phyloP scores from a whole-genome alignment of 768 basidiomycete genomes.

The Tricholoma bakamatsutake region DNA sequence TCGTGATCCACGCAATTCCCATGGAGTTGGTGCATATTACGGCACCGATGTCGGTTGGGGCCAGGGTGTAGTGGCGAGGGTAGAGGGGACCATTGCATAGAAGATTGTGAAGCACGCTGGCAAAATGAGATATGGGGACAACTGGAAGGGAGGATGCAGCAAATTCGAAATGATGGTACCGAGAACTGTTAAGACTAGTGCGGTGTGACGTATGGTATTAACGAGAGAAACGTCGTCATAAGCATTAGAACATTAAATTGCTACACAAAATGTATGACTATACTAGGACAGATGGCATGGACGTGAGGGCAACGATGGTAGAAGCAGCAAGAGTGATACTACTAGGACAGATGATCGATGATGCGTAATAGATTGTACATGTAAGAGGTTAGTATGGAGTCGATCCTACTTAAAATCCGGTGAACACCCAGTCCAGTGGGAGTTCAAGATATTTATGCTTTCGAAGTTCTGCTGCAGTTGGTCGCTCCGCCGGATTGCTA shows the following conservation, averaged over 20 bases:
- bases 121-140: no score
- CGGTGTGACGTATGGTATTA: background rate
- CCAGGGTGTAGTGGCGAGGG: no score
- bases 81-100: no score
- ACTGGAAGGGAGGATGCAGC: no score
- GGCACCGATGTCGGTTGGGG: no score
- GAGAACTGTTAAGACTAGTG: no score
- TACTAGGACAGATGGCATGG: conserved; percentile 23
- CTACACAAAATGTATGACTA: conserved; percentile 34
- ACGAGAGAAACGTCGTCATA: conserved; percentile 21
- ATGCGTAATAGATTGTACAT: conserved; percentile 20
- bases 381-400: conserved; percentile 21
- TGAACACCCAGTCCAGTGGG: conserved; percentile 71
- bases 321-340: conserved; percentile 12
- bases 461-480: conserved; percentile 72
- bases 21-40: no score
- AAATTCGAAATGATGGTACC: no score
- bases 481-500: conserved; percentile 81
- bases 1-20: no score
- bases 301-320: conserved; percentile 12
- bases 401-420: conserved; percentile 47
- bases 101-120: no score
- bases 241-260: conserved; percentile 32
- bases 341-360: conserved; percentile 11
- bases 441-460: conserved; percentile 74